Base-by-base conservation (phyloP, 805 yeast species). In the Crinitomyces ghanaensis region DNA sequence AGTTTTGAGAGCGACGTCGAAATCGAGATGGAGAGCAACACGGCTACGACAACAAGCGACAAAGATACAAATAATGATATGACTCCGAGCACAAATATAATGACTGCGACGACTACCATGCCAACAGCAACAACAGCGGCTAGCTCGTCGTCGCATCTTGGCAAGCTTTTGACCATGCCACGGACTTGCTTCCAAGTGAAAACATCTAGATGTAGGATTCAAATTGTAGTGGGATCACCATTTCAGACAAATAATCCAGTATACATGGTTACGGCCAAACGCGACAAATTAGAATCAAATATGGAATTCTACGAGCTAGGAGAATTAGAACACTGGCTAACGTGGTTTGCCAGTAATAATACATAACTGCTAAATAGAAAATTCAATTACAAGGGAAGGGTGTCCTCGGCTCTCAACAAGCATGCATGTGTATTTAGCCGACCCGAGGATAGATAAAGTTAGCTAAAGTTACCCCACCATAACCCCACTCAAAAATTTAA, bases 321-420 rank as follows among this genome's bases (percentile, higher is more conserved):
- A 6, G 62, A 56, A 40, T 43, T 57, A 7, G 62, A 57, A 37
- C 46, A 48, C 11, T 57, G 61, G 62, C 39, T 56, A 21, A 42
- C 43, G 25, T 54, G 59, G 57, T 41, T 43, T 16, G 8, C n/a
- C n/a, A n/a, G n/a, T n/a, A n/a, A n/a, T n/a, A n/a, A n/a, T n/a
- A n/a, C n/a, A n/a, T n/a, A n/a, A n/a, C n/a, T n/a, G n/a, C n/a
- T n/a, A n/a, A n/a, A n/a, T n/a, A n/a, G n/a, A n/a, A n/a, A n/a
- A n/a, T n/a, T n/a, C n/a, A n/a, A n/a, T n/a, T n/a, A n/a, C n/a
- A n/a, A n/a, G n/a, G n/a, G n/a, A n/a, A n/a, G n/a, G n/a, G n/a
- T n/a, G n/a, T n/a, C n/a, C n/a, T n/a, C n/a, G n/a, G n/a, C n/a
- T n/a, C n/a, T n/a, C n/a, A n/a, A n/a, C n/a, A n/a, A n/a, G n/a